Base-by-base conservation (phyloP, 768 basidiomycete genomes). In the Phylloporus sp. region DNA sequence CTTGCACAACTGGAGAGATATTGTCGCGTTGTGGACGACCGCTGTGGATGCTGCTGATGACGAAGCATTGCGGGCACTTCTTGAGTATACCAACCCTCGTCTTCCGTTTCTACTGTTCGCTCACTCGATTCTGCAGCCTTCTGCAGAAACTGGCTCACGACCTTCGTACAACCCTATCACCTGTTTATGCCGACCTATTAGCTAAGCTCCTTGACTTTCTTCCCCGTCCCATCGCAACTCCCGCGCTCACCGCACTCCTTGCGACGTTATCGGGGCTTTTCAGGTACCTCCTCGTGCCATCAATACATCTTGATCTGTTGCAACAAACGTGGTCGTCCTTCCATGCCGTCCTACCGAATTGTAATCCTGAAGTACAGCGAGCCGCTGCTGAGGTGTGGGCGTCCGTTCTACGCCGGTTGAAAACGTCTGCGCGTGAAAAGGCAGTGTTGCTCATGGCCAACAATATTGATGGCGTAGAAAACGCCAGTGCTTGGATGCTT, bases 331-430 rank as follows among this genome's bases (percentile, higher is more conserved):
- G 88, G 88, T 44, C 62, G 6, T 57, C 66, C 23, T 66, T 90
- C 32, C 70, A 71, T 21, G 58, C 63, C 1, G 68, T 74, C 2
- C 61, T 90, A 9, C 75, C 76, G 4, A 75, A 71, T 47, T 89
- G 86, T 60, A 68, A 77, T 45, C 75, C 79, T 0, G 87, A 92
- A 48, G 76, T 90, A 3, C 86, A 86, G 58, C 70, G 86, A 21
- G 81, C 86, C 1, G 75, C 87, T 9, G 85, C 90, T 1, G 91
- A 96, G 59, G 89, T 90, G 4, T 96, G 90, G 94, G 89, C 83
- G 0, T 80, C 79, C 1, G 75, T 85, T 0, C 58, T 95, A 34
- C 73, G 93, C 39, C 76, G 87, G 54, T 67, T 93, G 42, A 88
- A 89, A 63, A 66, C 70, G 2, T 71, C 75, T 11, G 71, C 74